A percentile compares a stretch with the other conserved stretches of the same genome.
phyloP scores from a whole-genome alignment of 2,329 filamentous ascomycete species.

The Nemania sp. region DNA sequence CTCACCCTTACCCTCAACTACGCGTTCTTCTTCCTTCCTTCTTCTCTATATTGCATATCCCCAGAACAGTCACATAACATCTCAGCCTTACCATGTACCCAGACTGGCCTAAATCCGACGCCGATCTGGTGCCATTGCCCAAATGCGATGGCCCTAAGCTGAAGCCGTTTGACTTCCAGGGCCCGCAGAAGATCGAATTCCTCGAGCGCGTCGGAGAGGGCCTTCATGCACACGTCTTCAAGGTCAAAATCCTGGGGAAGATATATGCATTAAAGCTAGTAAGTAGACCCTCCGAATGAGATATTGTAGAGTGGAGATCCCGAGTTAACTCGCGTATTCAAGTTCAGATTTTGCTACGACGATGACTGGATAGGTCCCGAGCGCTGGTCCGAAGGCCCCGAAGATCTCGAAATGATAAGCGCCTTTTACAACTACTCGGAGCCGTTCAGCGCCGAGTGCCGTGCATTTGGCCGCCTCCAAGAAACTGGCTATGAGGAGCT shows the following conservation, averaged over 20 bases:
- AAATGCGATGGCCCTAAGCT: conserved; percentile 43
- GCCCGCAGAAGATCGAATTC: conserved; percentile 44
- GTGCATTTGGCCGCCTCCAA: conserved; percentile 48
- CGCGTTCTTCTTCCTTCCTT: too few species aligned
- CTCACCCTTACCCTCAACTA: too few species aligned
- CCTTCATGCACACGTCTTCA: conserved; percentile 27
- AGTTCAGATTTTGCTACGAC: too few species aligned
- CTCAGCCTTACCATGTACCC: conserved; percentile 13
- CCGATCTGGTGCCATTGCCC: conserved; percentile 42
- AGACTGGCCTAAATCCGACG: conserved; percentile 29
- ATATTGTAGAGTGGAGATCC: too few species aligned
- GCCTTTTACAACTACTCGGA: conserved; percentile 41
- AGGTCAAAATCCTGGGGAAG: conserved; percentile 25
- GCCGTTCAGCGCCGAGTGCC: conserved; percentile 46
- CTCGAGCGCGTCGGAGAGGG: conserved; percentile 30
- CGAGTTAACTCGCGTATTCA: too few species aligned
- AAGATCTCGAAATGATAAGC: background rate
- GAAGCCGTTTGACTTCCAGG: conserved; percentile 42
- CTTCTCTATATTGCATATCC: too few species aligned
- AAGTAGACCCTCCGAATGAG: too few species aligned
- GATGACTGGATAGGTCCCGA: too few species aligned
- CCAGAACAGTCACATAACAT: too few species aligned
- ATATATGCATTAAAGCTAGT: conserved; percentile 13
- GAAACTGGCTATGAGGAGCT: conserved; percentile 45
- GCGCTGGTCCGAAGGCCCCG: background rate